A percentile compares a stretch with the other conserved stretches of the same genome.
Evolutionary conservation across 1,139 yeast species (phyloP).

Genomic region (Hyphopichia fennica): DNA sequence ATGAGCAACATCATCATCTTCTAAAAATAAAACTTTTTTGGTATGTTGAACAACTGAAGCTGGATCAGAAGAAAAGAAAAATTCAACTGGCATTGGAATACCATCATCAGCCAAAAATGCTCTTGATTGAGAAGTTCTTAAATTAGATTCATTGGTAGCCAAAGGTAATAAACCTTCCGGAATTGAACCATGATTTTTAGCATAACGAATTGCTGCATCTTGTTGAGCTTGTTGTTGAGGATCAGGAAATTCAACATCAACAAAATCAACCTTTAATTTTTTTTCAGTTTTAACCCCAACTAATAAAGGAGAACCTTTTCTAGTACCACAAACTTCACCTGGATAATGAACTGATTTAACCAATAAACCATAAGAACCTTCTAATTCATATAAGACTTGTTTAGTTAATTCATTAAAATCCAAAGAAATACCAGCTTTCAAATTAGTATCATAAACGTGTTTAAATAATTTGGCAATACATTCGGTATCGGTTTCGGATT

Average conservation of each 20-base stretch:
- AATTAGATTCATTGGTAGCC: constrained; percentile 48
- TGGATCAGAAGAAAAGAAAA: constrained; percentile 95
- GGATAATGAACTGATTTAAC: constrained; percentile 93
- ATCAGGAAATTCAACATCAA: constrained; percentile 95
- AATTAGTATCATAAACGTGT: constrained; percentile 82
- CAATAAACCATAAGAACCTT: constrained; percentile 96
- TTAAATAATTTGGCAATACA: constrained; percentile 94
- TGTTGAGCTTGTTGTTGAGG: constrained; percentile 22
- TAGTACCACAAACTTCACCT: constrained; percentile 93
- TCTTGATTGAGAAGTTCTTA: constrained; percentile 89
- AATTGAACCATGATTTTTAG: neutral
- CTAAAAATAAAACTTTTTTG: constrained; percentile 91
- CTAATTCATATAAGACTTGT: constrained; percentile 87
- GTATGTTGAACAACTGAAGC: constrained; percentile 98
- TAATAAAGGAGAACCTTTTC: constrained; percentile 96
- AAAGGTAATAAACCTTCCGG: constrained; percentile 27
- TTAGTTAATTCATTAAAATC: constrained; percentile 93
- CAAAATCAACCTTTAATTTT: constrained; percentile 95
- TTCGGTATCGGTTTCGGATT: constrained; percentile 96
- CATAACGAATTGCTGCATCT: constrained; percentile 10
- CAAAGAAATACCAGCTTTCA: constrained; percentile 45
- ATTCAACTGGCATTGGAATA: constrained; percentile 91
- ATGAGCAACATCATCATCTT: constrained; percentile 98
- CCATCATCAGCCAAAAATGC: constrained; percentile 93
- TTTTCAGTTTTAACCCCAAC: constrained; percentile 96